phyloP scores from a whole-genome alignment of 73 alveolate species.

The Tetrahymena malaccensis region DNA sequence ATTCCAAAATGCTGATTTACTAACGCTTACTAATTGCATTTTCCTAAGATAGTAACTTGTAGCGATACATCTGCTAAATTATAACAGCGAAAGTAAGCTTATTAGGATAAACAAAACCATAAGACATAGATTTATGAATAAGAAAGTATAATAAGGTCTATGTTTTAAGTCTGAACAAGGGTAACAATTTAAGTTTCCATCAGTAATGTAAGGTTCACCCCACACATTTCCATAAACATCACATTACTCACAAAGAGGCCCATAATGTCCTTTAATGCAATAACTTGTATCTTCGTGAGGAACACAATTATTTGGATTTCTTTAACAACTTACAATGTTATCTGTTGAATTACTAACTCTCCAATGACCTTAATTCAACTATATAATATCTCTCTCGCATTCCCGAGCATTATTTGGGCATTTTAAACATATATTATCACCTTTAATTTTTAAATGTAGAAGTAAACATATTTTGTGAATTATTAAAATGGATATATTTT shows the following conservation, averaged over 20 bases:
- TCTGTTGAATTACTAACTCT: neutral
- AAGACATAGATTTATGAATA: neutral
- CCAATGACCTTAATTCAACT: constrained; percentile 16
- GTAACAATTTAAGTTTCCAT: constrained; percentile 10
- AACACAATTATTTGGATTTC: neutral
- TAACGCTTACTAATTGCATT: neutral
- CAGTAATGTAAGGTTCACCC: neutral
- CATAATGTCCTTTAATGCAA: constrained; percentile 11
- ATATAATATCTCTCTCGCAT: neutral
- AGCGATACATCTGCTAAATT: neutral
- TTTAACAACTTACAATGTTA: neutral
- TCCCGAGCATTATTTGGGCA: neutral
- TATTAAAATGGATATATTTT: neutral
- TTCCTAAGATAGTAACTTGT: neutral
- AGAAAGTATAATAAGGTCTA: neutral
- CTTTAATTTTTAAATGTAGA: neutral
- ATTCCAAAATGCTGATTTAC: neutral
- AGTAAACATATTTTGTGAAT: no score
- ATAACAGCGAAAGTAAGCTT: neutral
- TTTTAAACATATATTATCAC: neutral
- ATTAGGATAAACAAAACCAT: neutral
- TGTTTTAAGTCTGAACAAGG: neutral
- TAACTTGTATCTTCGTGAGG: constrained; percentile 1
- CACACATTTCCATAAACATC: constrained; percentile 8
- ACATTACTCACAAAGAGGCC: constrained; percentile 34